Evolutionary conservation across 495 filamentous ascomycete genomes (phyloP).

Genomic region (Daldinia bambusicola): DNA sequence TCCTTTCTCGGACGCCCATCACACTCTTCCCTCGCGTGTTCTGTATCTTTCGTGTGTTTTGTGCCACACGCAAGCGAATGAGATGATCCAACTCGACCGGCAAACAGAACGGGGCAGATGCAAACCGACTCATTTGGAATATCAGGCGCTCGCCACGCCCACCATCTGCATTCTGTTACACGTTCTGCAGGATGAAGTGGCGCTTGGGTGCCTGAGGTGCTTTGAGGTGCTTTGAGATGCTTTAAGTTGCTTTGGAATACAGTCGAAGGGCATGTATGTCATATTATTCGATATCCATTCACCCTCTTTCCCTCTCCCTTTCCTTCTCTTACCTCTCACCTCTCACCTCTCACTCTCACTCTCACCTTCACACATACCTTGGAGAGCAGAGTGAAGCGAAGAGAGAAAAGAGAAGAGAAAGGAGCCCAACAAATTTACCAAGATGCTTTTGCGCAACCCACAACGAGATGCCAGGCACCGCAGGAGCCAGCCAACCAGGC

Average conservation of each 20-base stretch:
- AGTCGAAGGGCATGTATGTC: background rate
- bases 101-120: conserved; percentile 35
- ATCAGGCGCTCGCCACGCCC: conserved; percentile 37
- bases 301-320: background rate
- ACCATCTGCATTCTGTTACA: conserved; percentile 25
- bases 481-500: background rate
- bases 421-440: conserved; percentile 2
- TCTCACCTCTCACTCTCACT: background rate
- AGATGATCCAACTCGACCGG: conserved; percentile 9
- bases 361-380: background rate
- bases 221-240: conserved; percentile 21
- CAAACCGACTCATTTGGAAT: conserved; percentile 37
- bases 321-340: too few relatives aligned
- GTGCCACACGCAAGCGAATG: conserved; percentile 24
- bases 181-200: conserved; percentile 43
- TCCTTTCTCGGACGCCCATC: conserved; percentile 24
- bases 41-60: conserved; percentile 20
- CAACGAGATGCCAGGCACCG: conserved; percentile 4
- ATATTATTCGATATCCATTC: background rate
- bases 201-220: conserved; percentile 19
- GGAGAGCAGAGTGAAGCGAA: background rate
- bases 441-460: background rate
- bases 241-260: background rate
- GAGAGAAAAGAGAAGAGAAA: background rate
- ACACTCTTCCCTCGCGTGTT: background rate